Evolutionary conservation across 805 yeast genomes (phyloP), one percentile per base, ranked within the genome.

Genomic region (Sporopachydermia quercuum): DNA sequence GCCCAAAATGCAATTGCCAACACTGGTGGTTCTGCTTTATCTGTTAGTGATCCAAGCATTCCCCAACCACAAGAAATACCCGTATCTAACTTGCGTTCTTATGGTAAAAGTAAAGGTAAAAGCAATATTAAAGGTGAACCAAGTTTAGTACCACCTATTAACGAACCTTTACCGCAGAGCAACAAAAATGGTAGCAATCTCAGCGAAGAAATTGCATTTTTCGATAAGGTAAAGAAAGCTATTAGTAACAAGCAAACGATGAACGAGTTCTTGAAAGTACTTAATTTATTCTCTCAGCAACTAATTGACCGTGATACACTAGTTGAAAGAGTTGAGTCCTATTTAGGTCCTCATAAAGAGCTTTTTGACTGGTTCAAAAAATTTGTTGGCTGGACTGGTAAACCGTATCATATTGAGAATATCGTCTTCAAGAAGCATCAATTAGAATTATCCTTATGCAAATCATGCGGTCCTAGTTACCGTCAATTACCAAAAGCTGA

Each of bases 391-490:
- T 89, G 71, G 56, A 85, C 82, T 46, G 93, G 81, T 36, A 74
- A 71, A 45, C 94, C 97, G 4, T 71, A 78, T 47, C 78, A 74
- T 49, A 87, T 91, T 49, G 98, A 93, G 58, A 81, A 84, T 56
- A 80, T 91, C 49, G 62, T 66, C 15, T 83, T 77, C 65, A 86
- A 83, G 57, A 91, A 91, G 58, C 97, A 89, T 54, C 86, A 81
- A 49, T 65, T 91, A 44, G 97, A 91, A 52, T 68, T 91, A 42
- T 77, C 89, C 19, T 68, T 84, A 50, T 91, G 97, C 62, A 84
- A 91, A 56, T 82, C 95, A 3, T 84, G 83, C 53, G 97, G 97
- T 6, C 96, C 97, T 15, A 82, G 95, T 36, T 91, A 91, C 58
- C 75, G 96, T 53, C 74, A 82, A 51, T 67, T 89, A 40, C 98